Conservation (phyloP, 225 moss, liverwort and hornwort genomes). For the Antitrichia curtipendula region DNA sequence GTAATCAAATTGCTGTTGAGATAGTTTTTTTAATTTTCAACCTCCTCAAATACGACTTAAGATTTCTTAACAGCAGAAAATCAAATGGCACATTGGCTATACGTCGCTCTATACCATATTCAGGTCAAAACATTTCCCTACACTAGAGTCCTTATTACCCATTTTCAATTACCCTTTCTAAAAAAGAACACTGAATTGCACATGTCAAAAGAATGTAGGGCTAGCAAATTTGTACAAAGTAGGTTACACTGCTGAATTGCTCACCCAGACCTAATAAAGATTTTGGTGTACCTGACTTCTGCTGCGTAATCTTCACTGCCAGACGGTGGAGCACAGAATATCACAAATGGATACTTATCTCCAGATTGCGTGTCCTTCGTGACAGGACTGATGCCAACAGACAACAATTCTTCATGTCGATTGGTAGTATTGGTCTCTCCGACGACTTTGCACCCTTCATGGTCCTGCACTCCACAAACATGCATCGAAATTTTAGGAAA, state of each 20-base stretch:
- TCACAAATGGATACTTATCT: slow-evolving; percentile 73
- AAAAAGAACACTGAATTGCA: neutral
- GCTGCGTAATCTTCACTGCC: slow-evolving; percentile 76
- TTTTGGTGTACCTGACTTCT: slow-evolving; percentile 52
- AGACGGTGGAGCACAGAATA: slow-evolving; percentile 94
- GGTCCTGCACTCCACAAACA: slow-evolving; percentile 17
- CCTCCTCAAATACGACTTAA: neutral
- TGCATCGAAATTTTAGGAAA: neutral
- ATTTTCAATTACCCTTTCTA: neutral
- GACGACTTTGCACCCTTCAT: slow-evolving; percentile 60
- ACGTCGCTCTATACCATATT: neutral
- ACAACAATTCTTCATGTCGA: slow-evolving; percentile 56
- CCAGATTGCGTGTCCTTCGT: slow-evolving; percentile 36
- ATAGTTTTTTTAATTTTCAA: neutral
- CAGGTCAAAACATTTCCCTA: neutral
- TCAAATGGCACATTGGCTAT: neutral
- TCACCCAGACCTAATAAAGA: neutral
- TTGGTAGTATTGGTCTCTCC: slow-evolving; percentile 81
- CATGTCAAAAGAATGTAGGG: neutral
- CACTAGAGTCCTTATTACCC: neutral
- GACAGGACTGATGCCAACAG: slow-evolving; percentile 66
- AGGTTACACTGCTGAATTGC: neutral
- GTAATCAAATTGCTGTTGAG: neutral
- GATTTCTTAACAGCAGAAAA: neutral
- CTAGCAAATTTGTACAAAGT: neutral